Evolutionary conservation across 352 stramenopile genomes (phyloP), one percentile per base, ranked within the genome.

Genomic region (Pythium dissimile): DNA sequence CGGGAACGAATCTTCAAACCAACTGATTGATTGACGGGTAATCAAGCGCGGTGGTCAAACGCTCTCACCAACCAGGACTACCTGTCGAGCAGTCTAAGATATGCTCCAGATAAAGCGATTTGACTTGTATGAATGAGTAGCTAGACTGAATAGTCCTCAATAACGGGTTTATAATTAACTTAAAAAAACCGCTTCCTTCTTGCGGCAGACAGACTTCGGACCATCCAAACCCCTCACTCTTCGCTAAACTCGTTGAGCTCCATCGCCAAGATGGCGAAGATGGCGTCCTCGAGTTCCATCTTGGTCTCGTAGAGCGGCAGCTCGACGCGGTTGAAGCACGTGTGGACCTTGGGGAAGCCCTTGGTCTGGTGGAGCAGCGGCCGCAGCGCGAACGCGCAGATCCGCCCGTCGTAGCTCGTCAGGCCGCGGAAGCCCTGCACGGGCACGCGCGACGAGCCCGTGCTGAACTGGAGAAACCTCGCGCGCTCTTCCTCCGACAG

Each of bases 221-320:
- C n/a, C n/a, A n/a, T n/a, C n/a, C n/a, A n/a, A 16, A 41, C 12
- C 13, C 8, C n/a, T 69, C 67, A 94, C 61, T 92, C 79, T 21
- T 91, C 80, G 39, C 71, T 90, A 64, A 99, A 99, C 58, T 97
- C 95, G 20, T 92, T 98, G 52, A 92, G 79, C 57, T 98, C 94
- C 93, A 99, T 98, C 35, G 96, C 90, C 18, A 99, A 89, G 16
- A 97, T 89, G 48, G 97, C 81, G 47, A 89, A 97, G 1, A 99
- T 75, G 26, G 97, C 97, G 55, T 98, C 83, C 53, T 98, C 79
- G 24, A 99, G 72, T 57, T 99, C 91, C 39, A 77, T 67, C 69
- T 95, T 98, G 7, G 67, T 89, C 27, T 48, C 57, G 52, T 94
- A 94, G n/a, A 88, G 47, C 18, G 84, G 84, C 58, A 92, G 37